phyloP scores from a whole-genome alignment of 345 rosid species.

The Citrus mangshanensis region DNA sequence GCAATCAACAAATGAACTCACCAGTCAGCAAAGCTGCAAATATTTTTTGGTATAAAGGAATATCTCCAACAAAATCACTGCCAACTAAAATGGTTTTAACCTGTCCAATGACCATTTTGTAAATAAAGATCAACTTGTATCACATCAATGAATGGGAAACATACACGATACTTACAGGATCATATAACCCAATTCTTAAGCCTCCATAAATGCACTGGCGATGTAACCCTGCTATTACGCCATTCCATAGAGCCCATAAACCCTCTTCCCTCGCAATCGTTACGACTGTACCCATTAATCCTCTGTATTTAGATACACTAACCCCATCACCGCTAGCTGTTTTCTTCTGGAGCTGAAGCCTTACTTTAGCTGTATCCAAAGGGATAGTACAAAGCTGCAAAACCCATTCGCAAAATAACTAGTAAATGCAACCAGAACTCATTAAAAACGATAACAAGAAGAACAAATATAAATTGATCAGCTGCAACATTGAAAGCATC shows the following conservation, averaged over 20 bases:
- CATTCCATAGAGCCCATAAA: conserved; percentile 83
- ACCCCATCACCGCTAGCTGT: conserved; percentile 47
- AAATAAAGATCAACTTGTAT: background rate
- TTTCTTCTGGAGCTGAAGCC: conserved; percentile 94
- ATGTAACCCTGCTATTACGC: conserved; percentile 84
- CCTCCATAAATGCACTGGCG: conserved; percentile 94
- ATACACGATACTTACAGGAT: conserved; percentile 62
- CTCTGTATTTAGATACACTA: conserved; percentile 63
- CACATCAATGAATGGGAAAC: conserved; percentile 3
- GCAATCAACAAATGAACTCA: conserved; percentile 28
- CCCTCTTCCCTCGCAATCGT: conserved; percentile 95
- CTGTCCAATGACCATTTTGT: conserved; percentile 42
- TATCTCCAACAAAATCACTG: conserved; percentile 68
- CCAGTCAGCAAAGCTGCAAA: conserved; percentile 92
- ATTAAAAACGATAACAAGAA: background rate
- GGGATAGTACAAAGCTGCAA: conserved; percentile 84
- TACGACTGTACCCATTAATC: conserved; percentile 65
- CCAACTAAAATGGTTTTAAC: conserved; percentile 88
- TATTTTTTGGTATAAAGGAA: conserved; percentile 79
- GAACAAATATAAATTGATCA: background rate
- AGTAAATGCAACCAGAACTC: background rate
- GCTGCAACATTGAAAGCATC: background rate
- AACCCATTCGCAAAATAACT: conserved; percentile 4
- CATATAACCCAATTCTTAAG: conserved; percentile 84
- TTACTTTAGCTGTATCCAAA: conserved; percentile 90